Percentiles rank a stretch among this genome's conserved stretches.
Conservation (phyloP, 352 stramenopile species). For the Hyaloperonospora arabidopsidis region DNA sequence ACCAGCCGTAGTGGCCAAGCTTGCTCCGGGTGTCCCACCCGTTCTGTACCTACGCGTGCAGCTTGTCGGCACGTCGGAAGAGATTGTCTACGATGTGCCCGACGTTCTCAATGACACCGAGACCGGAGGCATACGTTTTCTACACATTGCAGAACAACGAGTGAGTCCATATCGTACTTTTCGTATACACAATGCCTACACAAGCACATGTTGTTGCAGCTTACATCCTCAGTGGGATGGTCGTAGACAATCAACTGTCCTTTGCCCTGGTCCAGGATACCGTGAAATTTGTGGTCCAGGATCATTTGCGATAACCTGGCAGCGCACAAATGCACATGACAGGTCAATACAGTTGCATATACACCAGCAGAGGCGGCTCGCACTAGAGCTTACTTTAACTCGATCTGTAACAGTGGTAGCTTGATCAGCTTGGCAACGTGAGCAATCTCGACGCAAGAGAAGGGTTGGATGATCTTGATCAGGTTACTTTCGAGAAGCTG, state of each 20-base stretch:
- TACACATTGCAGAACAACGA: conserved; percentile 18
- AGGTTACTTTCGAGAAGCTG: conserved; percentile 98
- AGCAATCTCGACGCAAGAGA: conserved; percentile 94
- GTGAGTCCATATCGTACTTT: conserved; percentile 5
- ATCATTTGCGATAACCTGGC: conserved; percentile 99
- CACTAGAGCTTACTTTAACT: conserved; percentile 57
- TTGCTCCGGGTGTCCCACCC: conserved; percentile 15
- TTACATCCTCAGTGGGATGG: conserved; percentile 86
- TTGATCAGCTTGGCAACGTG: conserved; percentile 97
- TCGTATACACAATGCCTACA: neutral
- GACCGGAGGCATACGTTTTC: conserved; percentile 88
- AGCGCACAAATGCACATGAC: conserved; percentile 9
- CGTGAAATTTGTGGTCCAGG: conserved; percentile 97
- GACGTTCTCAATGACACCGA: conserved; percentile 96
- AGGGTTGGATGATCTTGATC: conserved; percentile 98
- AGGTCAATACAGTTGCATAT: neutral
- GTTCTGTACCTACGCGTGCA: conserved; percentile 46
- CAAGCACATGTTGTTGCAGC: conserved; percentile 14
- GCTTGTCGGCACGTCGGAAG: conserved; percentile 83
- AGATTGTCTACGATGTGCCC: conserved; percentile 94
- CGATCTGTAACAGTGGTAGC: conserved; percentile 82
- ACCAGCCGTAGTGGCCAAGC: too few relatives aligned
- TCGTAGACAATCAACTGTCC: conserved; percentile 99
- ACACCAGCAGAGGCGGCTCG: neutral
- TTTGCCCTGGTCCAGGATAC: conserved; percentile 98